These are phyloP conservation scores for Boletus coccyginus DNA, from an alignment of 768 basidiomycete genomes.

Conservation along the genomic window DNA sequence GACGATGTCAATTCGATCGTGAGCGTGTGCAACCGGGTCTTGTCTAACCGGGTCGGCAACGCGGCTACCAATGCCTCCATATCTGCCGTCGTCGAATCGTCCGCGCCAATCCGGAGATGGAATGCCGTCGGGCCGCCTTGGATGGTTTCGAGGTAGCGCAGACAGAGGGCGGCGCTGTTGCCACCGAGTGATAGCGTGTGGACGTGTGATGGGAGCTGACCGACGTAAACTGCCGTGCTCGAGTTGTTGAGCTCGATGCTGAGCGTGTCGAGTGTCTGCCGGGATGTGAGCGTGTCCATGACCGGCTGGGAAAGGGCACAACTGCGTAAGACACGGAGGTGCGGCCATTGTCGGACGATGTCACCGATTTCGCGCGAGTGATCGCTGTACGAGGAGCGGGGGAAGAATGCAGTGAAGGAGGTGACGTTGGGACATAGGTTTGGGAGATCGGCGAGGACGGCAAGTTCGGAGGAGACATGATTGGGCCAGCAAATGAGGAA, in stretches of 20 bases:
- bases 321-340: slow-evolving; percentile 13
- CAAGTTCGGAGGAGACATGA: slow-evolving; percentile 19
- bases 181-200: slow-evolving; percentile 23
- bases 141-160: slow-evolving; percentile 20
- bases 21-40: slow-evolving; percentile 6
- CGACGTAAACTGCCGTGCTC: slow-evolving; percentile 16
- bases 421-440: slow-evolving; percentile 25
- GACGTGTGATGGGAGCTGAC: slow-evolving; percentile 16
- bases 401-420: slow-evolving; percentile 26
- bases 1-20: slow-evolving; percentile 26
- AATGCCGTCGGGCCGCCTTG: slow-evolving; percentile 17
- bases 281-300: slow-evolving; percentile 19
- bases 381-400: slow-evolving; percentile 27
- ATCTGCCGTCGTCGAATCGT: slow-evolving; percentile 22
- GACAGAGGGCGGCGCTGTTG: slow-evolving; percentile 21
- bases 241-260: slow-evolving; percentile 29
- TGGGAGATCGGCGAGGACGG: slow-evolving; percentile 19
- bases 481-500: slow-evolving; percentile 24
- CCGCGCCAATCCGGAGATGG: slow-evolving; percentile 22
- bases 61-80: slow-evolving; percentile 10
- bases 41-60: slow-evolving; percentile 15
- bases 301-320: slow-evolving; percentile 21
- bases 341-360: slow-evolving; percentile 21
- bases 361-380: slow-evolving; percentile 25
- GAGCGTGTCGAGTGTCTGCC: slow-evolving; percentile 15